Evolutionary conservation across 148 eudicot genomes (phyloP), one percentile per base, ranked within the genome.

Genomic region (Linanthus parryae): DNA sequence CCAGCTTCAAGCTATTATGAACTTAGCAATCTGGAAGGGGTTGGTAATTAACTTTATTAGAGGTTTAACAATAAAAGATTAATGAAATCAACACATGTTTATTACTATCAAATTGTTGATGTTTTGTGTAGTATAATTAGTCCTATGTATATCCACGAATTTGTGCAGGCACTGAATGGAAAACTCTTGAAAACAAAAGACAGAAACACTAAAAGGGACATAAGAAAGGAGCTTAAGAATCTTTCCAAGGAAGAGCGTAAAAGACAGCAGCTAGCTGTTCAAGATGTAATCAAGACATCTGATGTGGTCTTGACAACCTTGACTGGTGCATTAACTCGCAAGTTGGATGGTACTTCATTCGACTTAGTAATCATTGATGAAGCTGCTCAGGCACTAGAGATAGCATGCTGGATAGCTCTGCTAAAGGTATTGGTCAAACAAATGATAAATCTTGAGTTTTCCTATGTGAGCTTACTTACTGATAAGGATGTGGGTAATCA

Each of bases 361-460:
- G 98, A 86, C 65, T 56, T 91, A 58, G 95, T 91, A 52, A 79
- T 91, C 25, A 91, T 91, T 56, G 98, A 91, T 65, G 98, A 91
- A 81, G 98, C 98, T 73, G 98, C 98, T 44, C 98, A 91, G 62
- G 98, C 98, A 34, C 88, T 91, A 57, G 97, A 91, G 69, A 65
- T 91, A 63, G 92, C 95, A 44, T 91, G 95, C 73, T 91, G 97
- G 97, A 91, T 91, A 59, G 97, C 95, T 61, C 76, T 91, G 28
- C 56, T 91, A 33, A 91, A 91, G 97, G 97, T 81, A 69, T 55
- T 28, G 3, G 47, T 1, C 23, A 6, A 19, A 35, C 9, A 51
- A 17, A 7, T 24, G 16, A 38, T 10, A 22, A 2, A 18, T 18
- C 24, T 46, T 29, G 13, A 11, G 19, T 49, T 56, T 21, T 28